phyloP scores from a whole-genome alignment of 2,329 filamentous ascomycete species.

The Didymella sp. region DNA sequence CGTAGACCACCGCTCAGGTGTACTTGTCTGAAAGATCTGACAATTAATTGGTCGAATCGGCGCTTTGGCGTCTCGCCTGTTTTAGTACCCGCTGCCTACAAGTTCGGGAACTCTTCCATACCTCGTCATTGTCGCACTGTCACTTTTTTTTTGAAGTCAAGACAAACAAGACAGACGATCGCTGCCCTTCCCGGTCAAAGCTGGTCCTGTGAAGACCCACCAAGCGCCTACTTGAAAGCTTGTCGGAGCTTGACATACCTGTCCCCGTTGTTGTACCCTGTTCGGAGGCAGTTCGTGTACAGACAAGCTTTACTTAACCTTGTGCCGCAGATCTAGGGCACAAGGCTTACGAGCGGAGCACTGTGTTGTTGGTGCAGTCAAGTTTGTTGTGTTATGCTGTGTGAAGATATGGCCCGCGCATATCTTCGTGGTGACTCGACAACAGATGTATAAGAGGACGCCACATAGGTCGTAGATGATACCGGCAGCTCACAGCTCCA shows the following conservation, averaged over 20 bases:
- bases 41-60: neutral
- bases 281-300: neutral
- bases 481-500: neutral
- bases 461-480: neutral
- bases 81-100: conserved; percentile 14
- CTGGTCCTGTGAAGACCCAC: neutral
- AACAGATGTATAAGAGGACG: neutral
- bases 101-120: neutral
- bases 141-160: neutral
- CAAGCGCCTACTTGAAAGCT: conserved; percentile 7
- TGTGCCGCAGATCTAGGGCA: conserved; percentile 13
- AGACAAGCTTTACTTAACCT: conserved; percentile 8
- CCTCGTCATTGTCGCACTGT: neutral
- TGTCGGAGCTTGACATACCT: conserved; percentile 16
- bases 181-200: neutral
- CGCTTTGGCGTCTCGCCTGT: conserved; percentile 17
- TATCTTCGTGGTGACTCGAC: neutral
- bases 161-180: neutral
- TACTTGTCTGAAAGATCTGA: conserved; percentile 1
- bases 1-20: neutral
- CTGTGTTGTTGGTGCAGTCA: neutral
- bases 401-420: neutral
- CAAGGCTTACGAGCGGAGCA: conserved; percentile 11
- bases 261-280: neutral
- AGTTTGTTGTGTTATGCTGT: conserved; percentile 3